Conservation (phyloP, 306 rosid species). For the Cucurbita pepo region DNA sequence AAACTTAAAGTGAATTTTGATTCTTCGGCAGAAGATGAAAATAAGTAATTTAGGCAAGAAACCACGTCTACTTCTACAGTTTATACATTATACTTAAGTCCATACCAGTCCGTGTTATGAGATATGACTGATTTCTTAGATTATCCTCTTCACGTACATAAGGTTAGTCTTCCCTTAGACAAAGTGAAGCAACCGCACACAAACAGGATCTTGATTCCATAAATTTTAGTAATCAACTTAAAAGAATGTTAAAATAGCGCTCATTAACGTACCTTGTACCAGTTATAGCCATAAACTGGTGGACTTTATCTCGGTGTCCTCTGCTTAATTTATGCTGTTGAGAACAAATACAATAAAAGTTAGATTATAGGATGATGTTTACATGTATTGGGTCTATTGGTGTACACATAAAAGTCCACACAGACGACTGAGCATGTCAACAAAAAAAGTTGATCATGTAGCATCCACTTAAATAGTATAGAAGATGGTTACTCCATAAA, state of each 20-base stretch:
- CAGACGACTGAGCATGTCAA: not conserved
- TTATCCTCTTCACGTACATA: not conserved
- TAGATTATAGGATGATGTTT: not conserved
- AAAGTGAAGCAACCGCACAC: not conserved
- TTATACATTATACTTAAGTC: not conserved
- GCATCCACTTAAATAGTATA: not conserved
- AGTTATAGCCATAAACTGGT: slow-evolving; percentile 84
- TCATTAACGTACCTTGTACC: slow-evolving; percentile 61
- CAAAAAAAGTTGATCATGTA: not conserved
- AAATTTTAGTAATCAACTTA: not conserved
- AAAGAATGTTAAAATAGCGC: not conserved
- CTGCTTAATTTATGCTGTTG: slow-evolving; percentile 78
- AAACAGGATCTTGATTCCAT: not conserved
- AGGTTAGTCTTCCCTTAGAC: not conserved
- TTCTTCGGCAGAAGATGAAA: not conserved
- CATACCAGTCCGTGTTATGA: not conserved
- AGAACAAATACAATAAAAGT: not conserved
- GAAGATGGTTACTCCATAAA: not conserved
- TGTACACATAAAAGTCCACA: not conserved
- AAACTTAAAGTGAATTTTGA: not conserved
- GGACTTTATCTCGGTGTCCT: slow-evolving; percentile 90
- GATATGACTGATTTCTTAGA: not conserved
- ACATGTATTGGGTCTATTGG: not conserved
- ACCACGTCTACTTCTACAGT: not conserved
- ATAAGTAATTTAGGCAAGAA: not conserved